Evolutionary conservation across 1,284 basidiomycete genomes (phyloP).

Genomic region (Coniferiporia weirii): DNA sequence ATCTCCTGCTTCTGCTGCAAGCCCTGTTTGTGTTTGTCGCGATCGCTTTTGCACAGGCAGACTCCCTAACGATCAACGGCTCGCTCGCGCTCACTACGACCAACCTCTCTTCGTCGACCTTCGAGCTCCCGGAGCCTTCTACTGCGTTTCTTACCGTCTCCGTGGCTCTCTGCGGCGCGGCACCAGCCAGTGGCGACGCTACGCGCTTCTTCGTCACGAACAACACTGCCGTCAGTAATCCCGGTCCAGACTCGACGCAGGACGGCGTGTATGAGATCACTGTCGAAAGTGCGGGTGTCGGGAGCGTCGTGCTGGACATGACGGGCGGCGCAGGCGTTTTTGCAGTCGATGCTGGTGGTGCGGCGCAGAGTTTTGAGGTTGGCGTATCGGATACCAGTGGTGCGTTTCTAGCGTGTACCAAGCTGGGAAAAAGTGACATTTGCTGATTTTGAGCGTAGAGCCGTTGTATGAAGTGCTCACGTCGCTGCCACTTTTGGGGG

Average conservation of each 20-base stretch:
- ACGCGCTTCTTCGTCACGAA: constrained; percentile 57
- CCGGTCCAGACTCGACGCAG: constrained; percentile 36
- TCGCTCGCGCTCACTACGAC: constrained; percentile 8
- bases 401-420: constrained; percentile 28
- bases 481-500: constrained; percentile 58
- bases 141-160: constrained; percentile 43
- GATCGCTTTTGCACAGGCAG: not conserved
- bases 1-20: not conserved
- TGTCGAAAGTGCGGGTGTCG: constrained; percentile 45
- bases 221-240: constrained; percentile 36
- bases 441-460: constrained; percentile 23
- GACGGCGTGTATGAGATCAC: constrained; percentile 46
- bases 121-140: constrained; percentile 32
- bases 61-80: constrained; percentile 9
- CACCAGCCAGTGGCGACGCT: constrained; percentile 22
- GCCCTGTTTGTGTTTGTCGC: not conserved
- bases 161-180: constrained; percentile 49
- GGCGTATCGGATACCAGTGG: constrained; percentile 46
- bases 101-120: constrained; percentile 21
- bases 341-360: constrained; percentile 38
- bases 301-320: constrained; percentile 44
- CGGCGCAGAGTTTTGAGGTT: constrained; percentile 46
- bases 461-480: constrained; percentile 44
- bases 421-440: not conserved
- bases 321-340: constrained; percentile 45